phyloP scores from a whole-genome alignment of 2,329 filamentous ascomycete species.

The Sclerotinia spermophila region DNA sequence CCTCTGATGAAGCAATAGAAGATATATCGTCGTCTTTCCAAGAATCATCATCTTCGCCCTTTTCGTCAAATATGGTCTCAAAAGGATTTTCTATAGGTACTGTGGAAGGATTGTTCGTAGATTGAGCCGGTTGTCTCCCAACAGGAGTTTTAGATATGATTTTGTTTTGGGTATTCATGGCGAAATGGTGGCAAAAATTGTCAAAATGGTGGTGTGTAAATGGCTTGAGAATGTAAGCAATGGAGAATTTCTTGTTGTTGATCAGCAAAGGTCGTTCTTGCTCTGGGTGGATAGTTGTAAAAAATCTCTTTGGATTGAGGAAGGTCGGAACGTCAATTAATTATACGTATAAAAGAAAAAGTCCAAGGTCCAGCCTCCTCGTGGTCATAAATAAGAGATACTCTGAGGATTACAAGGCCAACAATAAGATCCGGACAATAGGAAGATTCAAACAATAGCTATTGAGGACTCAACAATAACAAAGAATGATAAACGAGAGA shows the following conservation, averaged over 20 bases:
- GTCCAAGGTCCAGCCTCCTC: constrained; percentile 8
- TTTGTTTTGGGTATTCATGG: constrained; percentile 18
- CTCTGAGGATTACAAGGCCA: constrained; percentile 8
- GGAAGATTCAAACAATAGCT: constrained; percentile 11
- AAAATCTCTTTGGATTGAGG: background rate
- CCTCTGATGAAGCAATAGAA: constrained; percentile 9
- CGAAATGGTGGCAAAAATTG: constrained; percentile 18
- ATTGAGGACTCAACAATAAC: constrained; percentile 22
- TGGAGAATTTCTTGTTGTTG: background rate
- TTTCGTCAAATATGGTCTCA: constrained; percentile 28
- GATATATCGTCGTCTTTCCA: constrained; percentile 32
- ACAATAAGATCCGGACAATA: constrained; percentile 19
- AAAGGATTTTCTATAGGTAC: constrained; percentile 28
- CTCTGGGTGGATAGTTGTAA: background rate
- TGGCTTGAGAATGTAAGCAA: background rate
- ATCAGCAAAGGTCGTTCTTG: constrained; percentile 8
- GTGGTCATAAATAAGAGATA: constrained; percentile 7
- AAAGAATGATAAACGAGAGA: constrained; percentile 21
- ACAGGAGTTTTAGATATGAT: constrained; percentile 15
- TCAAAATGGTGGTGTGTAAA: constrained; percentile 10
- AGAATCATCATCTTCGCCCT: constrained; percentile 33
- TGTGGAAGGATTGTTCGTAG: constrained; percentile 21
- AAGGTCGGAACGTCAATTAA: constrained; percentile 12
- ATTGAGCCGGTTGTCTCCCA: constrained; percentile 3
- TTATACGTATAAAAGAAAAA: constrained; percentile 14